Base-by-base conservation (phyloP, 2,329 filamentous ascomycete genomes). In the Simplicillium aogashimaense region DNA sequence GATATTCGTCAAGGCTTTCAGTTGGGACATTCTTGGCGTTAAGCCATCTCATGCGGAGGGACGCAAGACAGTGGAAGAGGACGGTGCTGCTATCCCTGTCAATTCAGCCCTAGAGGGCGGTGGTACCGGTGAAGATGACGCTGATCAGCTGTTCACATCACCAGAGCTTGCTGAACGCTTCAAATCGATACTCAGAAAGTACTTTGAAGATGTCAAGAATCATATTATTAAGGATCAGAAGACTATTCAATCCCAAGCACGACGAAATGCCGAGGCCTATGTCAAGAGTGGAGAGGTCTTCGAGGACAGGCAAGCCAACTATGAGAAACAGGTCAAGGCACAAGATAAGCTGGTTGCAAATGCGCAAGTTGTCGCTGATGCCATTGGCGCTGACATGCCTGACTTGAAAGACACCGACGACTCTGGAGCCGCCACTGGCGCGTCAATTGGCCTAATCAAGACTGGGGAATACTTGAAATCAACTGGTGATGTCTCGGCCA, bases 251-350 rank as follows among this genome's bases (percentile, higher is more conserved):
- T 79, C 76, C 18, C 92, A 98, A 63, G 87, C 86, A 40, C 86
- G 88, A 47, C 88, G 90, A 50, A 98, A 98, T 62, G 90, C 92
- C 1, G 92, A 98, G 61, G 92, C 90, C 6, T 98, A 98, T 53
- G 90, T 98, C 52, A 95, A 95, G 55, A 97, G 92, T 30, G 92
- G 92, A 2, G 92, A 98, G 57, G 90, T 98, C 5, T 97, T 98
- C 48, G 92, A 98, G 58, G 92, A 98, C 55, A 83, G 92, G 38
- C 92, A 98, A 58, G 78, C 88, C 40, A 97, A 89, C 55, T 95
- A 94, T 50, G 94, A 98, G 58, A 95, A 89, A 60, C 84, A 92
- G 50, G 71, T 89, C 42, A 98, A 97, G 61, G 74, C 83, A 1
- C 87, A 97, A 55, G 92, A 98, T 57, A 88, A 89, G 48, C 73